Conservation (phyloP, 2,329 filamentous ascomycete species). For the Fusarium nodosum region DNA sequence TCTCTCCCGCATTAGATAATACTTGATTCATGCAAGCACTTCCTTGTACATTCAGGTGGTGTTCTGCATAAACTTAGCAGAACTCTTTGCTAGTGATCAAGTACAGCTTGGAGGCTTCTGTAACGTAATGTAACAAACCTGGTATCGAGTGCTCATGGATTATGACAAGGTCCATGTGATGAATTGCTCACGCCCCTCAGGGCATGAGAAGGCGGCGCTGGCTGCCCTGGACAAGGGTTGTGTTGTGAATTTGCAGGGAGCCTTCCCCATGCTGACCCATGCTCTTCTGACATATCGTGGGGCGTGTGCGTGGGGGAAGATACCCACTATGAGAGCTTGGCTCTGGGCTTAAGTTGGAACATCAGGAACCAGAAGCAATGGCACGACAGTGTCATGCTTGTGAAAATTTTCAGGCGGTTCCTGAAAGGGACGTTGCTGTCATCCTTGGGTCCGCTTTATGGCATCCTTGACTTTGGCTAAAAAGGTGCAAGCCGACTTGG, state of each 20-base stretch:
- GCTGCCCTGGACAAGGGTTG: conserved; percentile 26
- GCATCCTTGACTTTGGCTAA: conserved; percentile 18
- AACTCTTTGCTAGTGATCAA: not conserved
- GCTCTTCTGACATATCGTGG: conserved; percentile 40
- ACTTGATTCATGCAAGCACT: conserved; percentile 5
- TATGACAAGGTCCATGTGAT: conserved; percentile 17
- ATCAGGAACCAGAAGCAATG: conserved; percentile 9
- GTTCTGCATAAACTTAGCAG: conserved; percentile 15
- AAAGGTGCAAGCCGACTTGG: not conserved
- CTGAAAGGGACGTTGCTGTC: conserved; percentile 26
- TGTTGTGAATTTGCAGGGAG: conserved; percentile 14
- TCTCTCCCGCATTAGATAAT: not conserved
- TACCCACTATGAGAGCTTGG: conserved; percentile 25
- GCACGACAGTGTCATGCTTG: not conserved
- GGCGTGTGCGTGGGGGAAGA: conserved; percentile 38
- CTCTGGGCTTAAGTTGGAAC: conserved; percentile 12
- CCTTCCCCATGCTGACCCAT: conserved; percentile 39
- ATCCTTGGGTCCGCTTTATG: conserved; percentile 33
- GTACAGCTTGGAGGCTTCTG: not conserved
- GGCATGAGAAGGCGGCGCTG: conserved; percentile 4
- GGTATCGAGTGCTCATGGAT: conserved; percentile 23
- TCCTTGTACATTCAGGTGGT: conserved; percentile 7
- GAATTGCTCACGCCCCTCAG: conserved; percentile 31
- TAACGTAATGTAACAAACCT: conserved; percentile 27
- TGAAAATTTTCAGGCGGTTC: conserved; percentile 11